A percentile compares a stretch with the other conserved stretches of the same genome.
phyloP scores from a whole-genome alignment of 2,329 filamentous ascomycete species.

The Chaetomium sp. region DNA sequence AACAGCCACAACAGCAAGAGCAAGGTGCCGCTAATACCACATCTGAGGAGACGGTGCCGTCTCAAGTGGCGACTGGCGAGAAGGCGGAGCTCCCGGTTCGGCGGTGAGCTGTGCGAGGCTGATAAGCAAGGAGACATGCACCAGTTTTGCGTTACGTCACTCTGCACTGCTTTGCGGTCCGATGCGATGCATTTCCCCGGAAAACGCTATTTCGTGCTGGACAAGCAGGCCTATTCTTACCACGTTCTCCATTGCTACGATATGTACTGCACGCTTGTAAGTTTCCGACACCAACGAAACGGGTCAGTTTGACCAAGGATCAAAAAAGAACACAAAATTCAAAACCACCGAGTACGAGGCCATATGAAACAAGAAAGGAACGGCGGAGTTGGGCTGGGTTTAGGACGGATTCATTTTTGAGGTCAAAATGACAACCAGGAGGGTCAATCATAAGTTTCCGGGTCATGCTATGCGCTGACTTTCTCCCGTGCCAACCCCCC shows the following conservation, averaged over 20 bases:
- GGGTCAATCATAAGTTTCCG: background rate
- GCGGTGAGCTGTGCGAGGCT: conserved; percentile 1
- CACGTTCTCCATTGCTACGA: background rate
- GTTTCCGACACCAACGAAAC: too few species aligned
- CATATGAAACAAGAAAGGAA: conserved; percentile 15
- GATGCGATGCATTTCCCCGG: background rate
- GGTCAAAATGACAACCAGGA: conserved; percentile 6
- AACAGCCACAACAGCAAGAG: conserved; percentile 8
- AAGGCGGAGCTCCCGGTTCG: conserved; percentile 15
- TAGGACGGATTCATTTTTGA: background rate
- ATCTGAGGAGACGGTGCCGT: background rate
- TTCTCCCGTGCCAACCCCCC: conserved; percentile 4
- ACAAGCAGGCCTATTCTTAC: background rate
- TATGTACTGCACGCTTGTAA: too few species aligned
- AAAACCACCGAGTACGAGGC: too few species aligned
- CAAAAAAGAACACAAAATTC: too few species aligned
- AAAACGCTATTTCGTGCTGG: background rate
- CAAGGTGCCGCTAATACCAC: background rate
- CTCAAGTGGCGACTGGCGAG: background rate
- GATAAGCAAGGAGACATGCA: background rate
- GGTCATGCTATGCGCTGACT: background rate
- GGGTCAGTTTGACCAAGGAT: too few species aligned
- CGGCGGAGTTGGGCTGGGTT: conserved; percentile 15
- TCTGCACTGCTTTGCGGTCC: background rate
- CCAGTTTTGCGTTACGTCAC: background rate